These are phyloP conservation scores for Fusarium sp. DNA, from an alignment of 2,329 filamentous ascomycete genomes.

Conservation along the genomic window DNA sequence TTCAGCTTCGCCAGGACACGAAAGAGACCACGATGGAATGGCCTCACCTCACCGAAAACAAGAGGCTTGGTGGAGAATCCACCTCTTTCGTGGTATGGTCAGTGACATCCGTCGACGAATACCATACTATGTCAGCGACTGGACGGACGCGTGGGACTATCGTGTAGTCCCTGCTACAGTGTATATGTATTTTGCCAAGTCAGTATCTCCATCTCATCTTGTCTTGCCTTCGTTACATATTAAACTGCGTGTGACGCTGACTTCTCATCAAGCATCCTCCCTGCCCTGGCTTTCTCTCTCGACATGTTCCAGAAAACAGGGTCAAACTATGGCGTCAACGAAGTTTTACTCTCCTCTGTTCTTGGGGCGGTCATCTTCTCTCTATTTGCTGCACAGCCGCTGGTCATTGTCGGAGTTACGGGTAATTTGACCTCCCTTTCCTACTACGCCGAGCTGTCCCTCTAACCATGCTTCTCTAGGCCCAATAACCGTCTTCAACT, in stretches of 20 bases:
- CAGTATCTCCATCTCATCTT: conserved; percentile 42
- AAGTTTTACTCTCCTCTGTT: conserved; percentile 87
- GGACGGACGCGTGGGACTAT: conserved; percentile 90
- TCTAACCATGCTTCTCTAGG: conserved; percentile 53
- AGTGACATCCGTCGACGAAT: conserved; percentile 79
- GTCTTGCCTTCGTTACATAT: background rate
- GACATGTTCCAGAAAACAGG: conserved; percentile 93
- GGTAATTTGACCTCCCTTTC: conserved; percentile 54
- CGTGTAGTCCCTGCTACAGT: conserved; percentile 86
- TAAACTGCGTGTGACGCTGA: conserved; percentile 13
- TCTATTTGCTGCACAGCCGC: conserved; percentile 81
- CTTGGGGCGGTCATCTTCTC: conserved; percentile 85
- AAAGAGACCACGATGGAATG: conserved; percentile 2
- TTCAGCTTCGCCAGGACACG: conserved; percentile 16
- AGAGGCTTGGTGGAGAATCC: conserved; percentile 76
- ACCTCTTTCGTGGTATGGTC: conserved; percentile 80
- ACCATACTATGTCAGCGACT: conserved; percentile 85
- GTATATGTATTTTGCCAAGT: conserved; percentile 98
- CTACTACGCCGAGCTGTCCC: background rate
- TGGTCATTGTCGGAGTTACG: conserved; percentile 92
- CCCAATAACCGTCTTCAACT: conserved; percentile 95
- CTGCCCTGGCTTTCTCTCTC: conserved; percentile 86
- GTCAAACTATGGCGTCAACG: conserved; percentile 88
- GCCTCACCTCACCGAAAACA: conserved; percentile 4
- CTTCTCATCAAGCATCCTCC: conserved; percentile 72